Conservation (phyloP, 2,329 filamentous ascomycete species). For the Cucurbitaria berberidis region DNA sequence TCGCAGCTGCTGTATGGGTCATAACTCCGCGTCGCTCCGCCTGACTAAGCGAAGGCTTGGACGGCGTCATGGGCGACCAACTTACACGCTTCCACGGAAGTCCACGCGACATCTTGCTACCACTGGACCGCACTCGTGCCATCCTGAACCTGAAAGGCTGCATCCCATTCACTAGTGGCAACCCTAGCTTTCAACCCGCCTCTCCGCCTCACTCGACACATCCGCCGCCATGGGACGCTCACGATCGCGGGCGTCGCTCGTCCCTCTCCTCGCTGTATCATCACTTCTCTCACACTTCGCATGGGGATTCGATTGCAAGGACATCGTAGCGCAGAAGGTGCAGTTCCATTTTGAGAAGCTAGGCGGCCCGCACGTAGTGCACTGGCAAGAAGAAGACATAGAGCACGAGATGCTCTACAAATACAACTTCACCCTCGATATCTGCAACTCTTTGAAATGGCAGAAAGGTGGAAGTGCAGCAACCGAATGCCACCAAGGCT, state of each 20-base stretch:
- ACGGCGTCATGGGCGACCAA: constrained; percentile 23
- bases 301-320: constrained; percentile 64
- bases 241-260: constrained; percentile 28
- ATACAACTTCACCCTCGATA: constrained; percentile 80
- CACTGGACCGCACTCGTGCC: constrained; percentile 16
- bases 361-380: constrained; percentile 71
- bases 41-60: constrained; percentile 18
- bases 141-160: constrained; percentile 1
- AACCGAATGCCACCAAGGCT: constrained; percentile 70
- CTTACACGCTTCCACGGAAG: constrained; percentile 10
- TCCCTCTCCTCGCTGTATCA: constrained; percentile 31
- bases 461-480: constrained; percentile 59
- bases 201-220: constrained; percentile 14
- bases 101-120: constrained; percentile 24
- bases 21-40: neutral
- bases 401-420: constrained; percentile 65
- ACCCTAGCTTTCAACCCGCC: constrained; percentile 8
- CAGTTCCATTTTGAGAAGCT: constrained; percentile 70
- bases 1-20: constrained; percentile 1
- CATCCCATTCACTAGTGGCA: constrained; percentile 4
- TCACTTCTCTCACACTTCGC: constrained; percentile 35
- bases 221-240: constrained; percentile 36
- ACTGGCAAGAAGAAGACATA: constrained; percentile 56
- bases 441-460: constrained; percentile 72
- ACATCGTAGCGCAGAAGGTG: constrained; percentile 64